Evolutionary conservation across 768 basidiomycete genomes (phyloP).

Genomic region (Polyporus arcularius): DNA sequence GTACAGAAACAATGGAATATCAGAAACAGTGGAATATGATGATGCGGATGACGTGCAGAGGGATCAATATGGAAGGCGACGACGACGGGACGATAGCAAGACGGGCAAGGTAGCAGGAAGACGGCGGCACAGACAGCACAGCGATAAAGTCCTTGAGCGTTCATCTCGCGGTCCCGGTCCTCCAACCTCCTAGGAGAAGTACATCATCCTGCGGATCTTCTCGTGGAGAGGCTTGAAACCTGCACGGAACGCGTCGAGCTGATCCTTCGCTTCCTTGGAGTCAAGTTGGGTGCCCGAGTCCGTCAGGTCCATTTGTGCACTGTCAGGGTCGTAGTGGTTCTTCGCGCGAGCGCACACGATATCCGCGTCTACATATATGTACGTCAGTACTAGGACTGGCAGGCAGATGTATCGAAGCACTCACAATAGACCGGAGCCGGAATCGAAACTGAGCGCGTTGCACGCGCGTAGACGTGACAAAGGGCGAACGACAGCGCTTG

Average conservation of each 20-base stretch:
- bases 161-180: not conserved
- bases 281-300: conserved; percentile 53
- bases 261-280: conserved; percentile 38
- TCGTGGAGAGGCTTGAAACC: conserved; percentile 59
- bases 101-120: not conserved
- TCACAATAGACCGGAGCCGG: conserved; percentile 82
- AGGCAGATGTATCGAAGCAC: conserved; percentile 23
- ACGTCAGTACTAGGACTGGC: not conserved
- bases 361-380: conserved; percentile 59
- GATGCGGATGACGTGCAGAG: not conserved
- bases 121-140: not conserved
- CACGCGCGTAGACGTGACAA: conserved; percentile 79
- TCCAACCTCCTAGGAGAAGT: conserved; percentile 33
- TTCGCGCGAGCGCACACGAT: conserved; percentile 76
- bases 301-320: conserved; percentile 52
- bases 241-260: conserved; percentile 43
- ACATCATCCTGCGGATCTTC: conserved; percentile 43
- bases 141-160: not conserved
- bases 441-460: conserved; percentile 80
- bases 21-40: not conserved
- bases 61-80: not conserved
- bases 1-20: not conserved
- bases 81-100: not conserved
- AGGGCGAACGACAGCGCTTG: conserved; percentile 74
- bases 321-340: conserved; percentile 74